Evolutionary conservation across 2,329 filamentous ascomycete species (phyloP), one percentile per base, ranked within the genome.

Genomic region (Penicillium sp.): DNA sequence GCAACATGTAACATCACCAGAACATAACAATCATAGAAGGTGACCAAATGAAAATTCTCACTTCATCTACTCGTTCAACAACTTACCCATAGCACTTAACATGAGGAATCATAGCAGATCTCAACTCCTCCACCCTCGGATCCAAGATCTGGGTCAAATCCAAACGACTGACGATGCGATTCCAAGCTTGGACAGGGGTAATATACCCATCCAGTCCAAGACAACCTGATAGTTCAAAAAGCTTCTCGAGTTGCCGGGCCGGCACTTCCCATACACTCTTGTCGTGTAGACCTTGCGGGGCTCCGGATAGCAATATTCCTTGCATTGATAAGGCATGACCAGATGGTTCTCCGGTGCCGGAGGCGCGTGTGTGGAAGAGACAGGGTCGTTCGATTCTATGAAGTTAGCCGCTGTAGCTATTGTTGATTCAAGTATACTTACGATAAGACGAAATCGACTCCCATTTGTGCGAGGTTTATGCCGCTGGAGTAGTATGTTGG

Each of bases 111-210:
- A 67, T 64, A 12, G 63, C 45, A 35, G 40, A 45, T n/a, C 58
- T 57, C 44, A 67, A 60, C n/a, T n/a, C 42, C 17, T 66, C 67
- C 58, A 78, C 56, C 3, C 44, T 51, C 1, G 56, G 54, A 0
- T 69, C 44, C 5, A 69, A 69, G 12, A 77, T 35, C 13, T 33
- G 42, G 0, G 54, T 30, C 55, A 76, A 72, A 9, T 65, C 65
- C 2, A 66, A 61, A 59, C 75, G 70, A 24, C 59, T 53, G 13
- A 66, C 66, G 9, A 78, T 68, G 24, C 70, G 61, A 47, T 74
- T 68, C 76, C 75, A 77, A 3, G 73, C 76, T 58, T 79, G 76
- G 1, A 79, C 71, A 0, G 77, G 76, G 1, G 76, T 79, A 2
- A 78, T 56, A 37, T 77, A 74, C 10, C 67, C 67, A 4, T 67